Evolutionary conservation across 192 early-diverging fungal species (phyloP).

Genomic region (Dissophora globulifera): DNA sequence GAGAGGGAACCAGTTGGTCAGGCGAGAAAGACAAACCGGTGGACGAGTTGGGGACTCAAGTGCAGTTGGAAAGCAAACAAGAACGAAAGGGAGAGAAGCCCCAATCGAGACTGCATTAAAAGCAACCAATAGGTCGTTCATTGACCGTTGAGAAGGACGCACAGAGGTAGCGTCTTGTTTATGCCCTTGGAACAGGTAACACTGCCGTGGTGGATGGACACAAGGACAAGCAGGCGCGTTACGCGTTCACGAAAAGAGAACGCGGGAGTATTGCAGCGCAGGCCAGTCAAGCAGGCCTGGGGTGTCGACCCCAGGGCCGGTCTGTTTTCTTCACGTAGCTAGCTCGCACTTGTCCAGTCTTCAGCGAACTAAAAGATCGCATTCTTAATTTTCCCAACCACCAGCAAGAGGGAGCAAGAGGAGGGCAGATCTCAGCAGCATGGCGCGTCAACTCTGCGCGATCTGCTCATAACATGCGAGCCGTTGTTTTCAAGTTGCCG

Average conservation of each 20-base stretch:
- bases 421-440: too few species aligned
- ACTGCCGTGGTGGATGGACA: not conserved
- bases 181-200: not conserved
- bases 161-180: not conserved
- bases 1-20: not conserved
- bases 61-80: not conserved
- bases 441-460: too few species aligned
- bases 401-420: too few species aligned
- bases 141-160: not conserved
- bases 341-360: not conserved
- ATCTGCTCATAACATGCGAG: too few species aligned
- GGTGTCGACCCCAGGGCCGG: too few species aligned
- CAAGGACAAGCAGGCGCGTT: not conserved
- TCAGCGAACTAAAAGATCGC: too few species aligned
- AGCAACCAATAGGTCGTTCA: conserved; percentile 15
- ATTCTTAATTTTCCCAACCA: too few species aligned
- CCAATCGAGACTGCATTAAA: conserved; percentile 4
- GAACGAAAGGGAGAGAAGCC: not conserved
- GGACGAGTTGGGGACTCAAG: not conserved
- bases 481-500: too few species aligned
- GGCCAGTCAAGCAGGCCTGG: not conserved
- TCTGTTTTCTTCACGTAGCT: too few species aligned
- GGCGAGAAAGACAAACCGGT: not conserved
- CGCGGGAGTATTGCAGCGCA: conserved; percentile 3
- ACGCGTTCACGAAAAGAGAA: not conserved